A percentile compares a stretch with the other conserved stretches of the same genome.
Evolutionary conservation across 1,284 basidiomycete species (phyloP).

Genomic region (Meira miltonrushii): DNA sequence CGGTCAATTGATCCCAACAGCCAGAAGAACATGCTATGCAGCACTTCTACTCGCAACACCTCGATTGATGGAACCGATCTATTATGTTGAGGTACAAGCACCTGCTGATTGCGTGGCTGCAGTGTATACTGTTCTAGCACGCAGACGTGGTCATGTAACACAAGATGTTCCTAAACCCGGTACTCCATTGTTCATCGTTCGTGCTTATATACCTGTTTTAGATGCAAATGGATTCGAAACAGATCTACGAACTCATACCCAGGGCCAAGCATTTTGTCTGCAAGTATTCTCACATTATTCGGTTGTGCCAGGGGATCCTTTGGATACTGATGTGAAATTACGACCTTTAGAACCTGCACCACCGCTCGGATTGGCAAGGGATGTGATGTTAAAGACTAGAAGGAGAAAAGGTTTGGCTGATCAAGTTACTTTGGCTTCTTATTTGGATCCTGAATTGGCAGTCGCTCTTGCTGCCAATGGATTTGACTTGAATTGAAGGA

Average conservation of each 20-base stretch:
- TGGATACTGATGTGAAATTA: constrained; percentile 88
- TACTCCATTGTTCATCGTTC: constrained; percentile 92
- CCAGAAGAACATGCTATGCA: constrained; percentile 96
- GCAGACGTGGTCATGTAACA: constrained; percentile 93
- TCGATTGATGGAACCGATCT: constrained; percentile 78
- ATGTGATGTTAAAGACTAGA: constrained; percentile 91
- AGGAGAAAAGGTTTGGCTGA: constrained; percentile 65
- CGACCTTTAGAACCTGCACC: constrained; percentile 94
- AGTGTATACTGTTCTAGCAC: constrained; percentile 92
- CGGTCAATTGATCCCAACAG: constrained; percentile 96
- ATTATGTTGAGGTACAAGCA: constrained; percentile 95
- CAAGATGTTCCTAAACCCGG: constrained; percentile 96
- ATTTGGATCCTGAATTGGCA: constrained; percentile 48
- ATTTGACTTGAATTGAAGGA: constrained; percentile 11
- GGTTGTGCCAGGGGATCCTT: constrained; percentile 95
- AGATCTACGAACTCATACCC: constrained; percentile 90
- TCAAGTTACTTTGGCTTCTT: constrained; percentile 29
- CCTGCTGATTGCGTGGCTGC: constrained; percentile 97
- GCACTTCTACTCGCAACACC: constrained; percentile 77
- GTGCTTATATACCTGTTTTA: constrained; percentile 94
- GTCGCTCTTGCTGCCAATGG: constrained; percentile 35
- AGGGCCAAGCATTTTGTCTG: constrained; percentile 93
- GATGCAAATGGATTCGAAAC: constrained; percentile 99
- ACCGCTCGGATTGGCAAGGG: constrained; percentile 68
- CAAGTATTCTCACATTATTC: constrained; percentile 98